Conservation (phyloP, 805 yeast genomes). For the Saturnispora bothae region DNA sequence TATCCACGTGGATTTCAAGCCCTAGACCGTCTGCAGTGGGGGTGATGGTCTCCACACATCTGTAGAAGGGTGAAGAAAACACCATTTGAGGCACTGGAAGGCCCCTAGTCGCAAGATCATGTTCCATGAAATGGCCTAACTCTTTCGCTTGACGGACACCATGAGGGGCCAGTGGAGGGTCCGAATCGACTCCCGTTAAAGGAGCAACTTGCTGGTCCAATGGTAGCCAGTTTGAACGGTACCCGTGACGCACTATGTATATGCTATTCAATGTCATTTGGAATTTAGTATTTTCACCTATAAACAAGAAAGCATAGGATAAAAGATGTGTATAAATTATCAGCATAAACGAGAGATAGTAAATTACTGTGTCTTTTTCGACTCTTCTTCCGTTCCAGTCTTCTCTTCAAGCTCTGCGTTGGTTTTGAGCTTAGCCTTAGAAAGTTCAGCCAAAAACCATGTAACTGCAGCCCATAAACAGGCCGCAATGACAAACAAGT, state of each 20-base stretch:
- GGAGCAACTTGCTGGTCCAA: conserved; percentile 73
- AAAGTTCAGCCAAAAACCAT: conserved; percentile 77
- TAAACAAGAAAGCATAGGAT: too few species aligned
- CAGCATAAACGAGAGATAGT: not conserved
- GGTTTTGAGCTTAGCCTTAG: conserved; percentile 32
- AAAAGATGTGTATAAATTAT: not conserved
- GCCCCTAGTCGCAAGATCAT: conserved; percentile 15
- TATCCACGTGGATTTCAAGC: conserved; percentile 54
- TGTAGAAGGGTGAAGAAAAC: conserved; percentile 74
- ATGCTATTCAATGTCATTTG: conserved; percentile 45
- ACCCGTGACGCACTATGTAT: conserved; percentile 80
- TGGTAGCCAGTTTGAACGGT: conserved; percentile 83
- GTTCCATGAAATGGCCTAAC: conserved; percentile 49
- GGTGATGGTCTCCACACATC: conserved; percentile 75
- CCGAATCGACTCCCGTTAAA: conserved; percentile 87
- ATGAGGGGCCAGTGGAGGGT: conserved; percentile 78
- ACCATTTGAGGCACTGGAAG: conserved; percentile 58
- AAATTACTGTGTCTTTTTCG: conserved; percentile 5
- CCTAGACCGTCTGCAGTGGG: conserved; percentile 56
- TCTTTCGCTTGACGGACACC: conserved; percentile 85
- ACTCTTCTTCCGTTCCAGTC: conserved; percentile 9
- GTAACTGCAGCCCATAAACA: conserved; percentile 70
- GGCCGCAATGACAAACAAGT: conserved; percentile 32
- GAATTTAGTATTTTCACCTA: too few species aligned
- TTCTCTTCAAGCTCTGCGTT: conserved; percentile 29